A percentile compares a stretch with the other conserved stretches of the same genome.
These are phyloP conservation scores for Podospora appendiculata DNA, from an alignment of 495 filamentous ascomycete species.

Conservation along the genomic window DNA sequence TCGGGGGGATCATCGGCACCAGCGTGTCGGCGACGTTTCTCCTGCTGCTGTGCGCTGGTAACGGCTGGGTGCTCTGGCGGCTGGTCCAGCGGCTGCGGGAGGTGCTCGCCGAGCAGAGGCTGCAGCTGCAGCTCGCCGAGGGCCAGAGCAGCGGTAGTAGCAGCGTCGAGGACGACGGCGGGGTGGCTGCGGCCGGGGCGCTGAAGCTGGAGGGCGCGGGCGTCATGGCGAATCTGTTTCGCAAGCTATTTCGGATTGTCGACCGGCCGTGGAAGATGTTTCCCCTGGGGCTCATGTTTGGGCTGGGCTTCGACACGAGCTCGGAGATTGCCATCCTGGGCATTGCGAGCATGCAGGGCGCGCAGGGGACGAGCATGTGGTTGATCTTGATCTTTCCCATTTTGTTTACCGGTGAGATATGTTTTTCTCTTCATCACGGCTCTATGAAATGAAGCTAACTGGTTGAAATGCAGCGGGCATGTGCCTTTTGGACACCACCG, in stretches of 20 bases:
- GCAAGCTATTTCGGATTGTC: constrained; percentile 72
- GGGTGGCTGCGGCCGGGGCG: constrained; percentile 43
- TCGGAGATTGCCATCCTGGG: constrained; percentile 89
- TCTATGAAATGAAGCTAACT: constrained; percentile 3
- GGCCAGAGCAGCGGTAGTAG: neutral
- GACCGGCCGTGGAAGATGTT: constrained; percentile 98
- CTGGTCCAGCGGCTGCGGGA: constrained; percentile 59
- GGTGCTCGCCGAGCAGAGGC: constrained; percentile 36
- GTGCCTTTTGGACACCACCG: constrained; percentile 83
- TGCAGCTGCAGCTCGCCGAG: constrained; percentile 1
- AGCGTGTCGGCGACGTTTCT: constrained; percentile 77
- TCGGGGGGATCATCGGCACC: constrained; percentile 83
- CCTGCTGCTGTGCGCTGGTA: constrained; percentile 73
- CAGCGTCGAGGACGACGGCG: constrained; percentile 2
- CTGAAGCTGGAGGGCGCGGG: constrained; percentile 73
- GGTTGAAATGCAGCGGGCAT: constrained; percentile 59
- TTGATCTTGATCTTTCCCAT: constrained; percentile 88
- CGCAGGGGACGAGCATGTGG: constrained; percentile 84
- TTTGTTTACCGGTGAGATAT: constrained; percentile 69
- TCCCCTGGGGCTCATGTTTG: constrained; percentile 82
- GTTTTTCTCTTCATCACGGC: neutral
- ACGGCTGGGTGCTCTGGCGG: constrained; percentile 75
- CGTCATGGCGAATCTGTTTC: constrained; percentile 62
- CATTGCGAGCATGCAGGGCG: constrained; percentile 78
- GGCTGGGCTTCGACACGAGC: constrained; percentile 91